Evolutionary conservation across 805 yeast species (phyloP).

Genomic region (Yamadazyma sp.): DNA sequence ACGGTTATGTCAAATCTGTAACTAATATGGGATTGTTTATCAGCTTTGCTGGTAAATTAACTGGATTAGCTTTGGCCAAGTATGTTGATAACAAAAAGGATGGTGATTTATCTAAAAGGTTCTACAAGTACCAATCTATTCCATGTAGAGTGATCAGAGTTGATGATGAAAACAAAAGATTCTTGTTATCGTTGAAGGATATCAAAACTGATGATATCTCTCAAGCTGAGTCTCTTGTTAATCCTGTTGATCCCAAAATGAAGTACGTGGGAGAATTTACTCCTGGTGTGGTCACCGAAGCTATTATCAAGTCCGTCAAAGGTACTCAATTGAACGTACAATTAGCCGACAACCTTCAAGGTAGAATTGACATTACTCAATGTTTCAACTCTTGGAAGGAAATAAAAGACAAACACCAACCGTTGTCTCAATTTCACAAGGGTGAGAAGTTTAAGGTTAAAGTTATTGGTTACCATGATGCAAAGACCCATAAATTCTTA

Average conservation of each 20-base stretch:
- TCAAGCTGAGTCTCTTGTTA: slow-evolving; percentile 36
- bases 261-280: slow-evolving; percentile 49
- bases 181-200: slow-evolving; percentile 61
- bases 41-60: slow-evolving; percentile 73
- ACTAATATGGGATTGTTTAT: slow-evolving; percentile 84
- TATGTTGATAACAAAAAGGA: slow-evolving; percentile 55
- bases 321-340: slow-evolving; percentile 72
- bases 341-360: slow-evolving; percentile 75
- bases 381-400: slow-evolving; percentile 53
- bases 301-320: slow-evolving; percentile 59
- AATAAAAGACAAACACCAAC: slow-evolving; percentile 57
- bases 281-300: slow-evolving; percentile 64
- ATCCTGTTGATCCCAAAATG: slow-evolving; percentile 61
- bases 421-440: slow-evolving; percentile 56
- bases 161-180: slow-evolving; percentile 70
- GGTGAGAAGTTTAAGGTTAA: slow-evolving; percentile 61
- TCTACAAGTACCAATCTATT: slow-evolving; percentile 68
- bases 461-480: slow-evolving; percentile 76
- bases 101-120: slow-evolving; percentile 55
- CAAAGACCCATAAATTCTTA: slow-evolving; percentile 62
- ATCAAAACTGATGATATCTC: slow-evolving; percentile 21
- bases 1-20: slow-evolving; percentile 77
- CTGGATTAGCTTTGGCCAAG: slow-evolving; percentile 79
- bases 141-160: slow-evolving; percentile 61
- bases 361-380: slow-evolving; percentile 76